These are phyloP conservation scores for Actinidia arguta DNA, from an alignment of 179 eudicot species.

Conservation along the genomic window DNA sequence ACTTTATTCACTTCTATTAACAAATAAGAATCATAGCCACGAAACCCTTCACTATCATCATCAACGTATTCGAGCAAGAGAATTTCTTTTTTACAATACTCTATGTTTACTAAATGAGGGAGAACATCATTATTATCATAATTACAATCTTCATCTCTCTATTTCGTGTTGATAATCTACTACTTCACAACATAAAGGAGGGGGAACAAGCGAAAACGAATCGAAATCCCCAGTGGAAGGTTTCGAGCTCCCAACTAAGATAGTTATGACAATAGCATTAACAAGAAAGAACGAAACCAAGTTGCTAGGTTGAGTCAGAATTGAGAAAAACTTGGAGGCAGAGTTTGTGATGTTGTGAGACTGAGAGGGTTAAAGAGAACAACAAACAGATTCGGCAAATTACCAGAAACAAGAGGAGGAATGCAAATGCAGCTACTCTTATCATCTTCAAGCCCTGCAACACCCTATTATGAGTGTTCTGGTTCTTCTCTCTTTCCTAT, in stretches of 20 bases:
- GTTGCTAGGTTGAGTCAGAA: neutral
- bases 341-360: no score
- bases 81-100: slow-evolving; percentile 3
- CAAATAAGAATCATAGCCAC: slow-evolving; percentile 27
- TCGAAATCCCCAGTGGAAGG: slow-evolving; percentile 8
- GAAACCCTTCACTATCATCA: slow-evolving; percentile 18
- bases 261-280: neutral
- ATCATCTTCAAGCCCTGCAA: slow-evolving; percentile 18
- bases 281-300: neutral
- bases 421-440: neutral
- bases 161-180: neutral
- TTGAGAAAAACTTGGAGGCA: slow-evolving; percentile 1
- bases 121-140: neutral
- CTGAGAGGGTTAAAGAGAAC: no score
- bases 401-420: slow-evolving; percentile 9
- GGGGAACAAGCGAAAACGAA: neutral
- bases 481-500: no score
- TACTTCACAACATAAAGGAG: neutral
- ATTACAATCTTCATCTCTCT: neutral
- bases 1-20: no score
- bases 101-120: slow-evolving; percentile 19
- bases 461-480: neutral
- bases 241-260: neutral
- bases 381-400: no score
- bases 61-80: neutral